phyloP scores from a whole-genome alignment of 1,284 basidiomycete genomes.

The Rhodotorula sp. region DNA sequence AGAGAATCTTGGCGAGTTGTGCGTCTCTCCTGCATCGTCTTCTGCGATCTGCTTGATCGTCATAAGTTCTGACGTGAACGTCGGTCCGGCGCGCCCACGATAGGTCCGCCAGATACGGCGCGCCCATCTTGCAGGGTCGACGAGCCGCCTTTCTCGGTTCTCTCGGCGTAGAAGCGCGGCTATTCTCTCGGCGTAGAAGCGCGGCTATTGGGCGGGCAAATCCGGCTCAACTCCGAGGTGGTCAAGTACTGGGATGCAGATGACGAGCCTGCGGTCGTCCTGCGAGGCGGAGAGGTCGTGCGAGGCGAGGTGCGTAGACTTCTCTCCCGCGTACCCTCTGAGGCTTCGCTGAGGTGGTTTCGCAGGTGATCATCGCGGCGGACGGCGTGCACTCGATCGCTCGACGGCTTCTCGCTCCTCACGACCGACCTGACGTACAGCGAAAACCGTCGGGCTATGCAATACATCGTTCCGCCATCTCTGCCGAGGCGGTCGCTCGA shows the following conservation, averaged over 20 bases:
- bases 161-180: conserved; percentile 34
- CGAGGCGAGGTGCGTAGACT: conserved; percentile 12
- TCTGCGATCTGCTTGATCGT: too few relatives aligned
- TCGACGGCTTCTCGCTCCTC: conserved; percentile 10
- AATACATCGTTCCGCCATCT: conserved; percentile 13
- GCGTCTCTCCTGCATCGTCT: not conserved
- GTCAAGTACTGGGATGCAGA: conserved; percentile 22
- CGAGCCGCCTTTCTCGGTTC: conserved; percentile 34
- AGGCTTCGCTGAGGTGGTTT: too few relatives aligned
- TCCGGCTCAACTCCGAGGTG: conserved; percentile 20
- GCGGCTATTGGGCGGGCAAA: conserved; percentile 20
- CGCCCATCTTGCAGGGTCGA: conserved; percentile 37
- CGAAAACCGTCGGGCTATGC: conserved; percentile 5
- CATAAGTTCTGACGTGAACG: too few relatives aligned
- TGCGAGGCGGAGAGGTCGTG: conserved; percentile 11
- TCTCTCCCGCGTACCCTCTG: too few relatives aligned
- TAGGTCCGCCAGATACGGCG: conserved; percentile 17
- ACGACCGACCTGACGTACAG: not conserved
- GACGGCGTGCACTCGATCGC: conserved; percentile 25
- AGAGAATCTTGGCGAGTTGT: conserved; percentile 14
- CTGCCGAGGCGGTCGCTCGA: not conserved
- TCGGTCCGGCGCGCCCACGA: too few relatives aligned
- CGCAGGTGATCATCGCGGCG: conserved; percentile 24
- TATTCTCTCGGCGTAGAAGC: conserved; percentile 38
- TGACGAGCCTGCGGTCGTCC: conserved; percentile 11